Percentiles rank a stretch among this genome's conserved stretches.
These are phyloP conservation scores for Gossypium raimondii DNA, from an alignment of 345 rosid species.

Conservation along the genomic window DNA sequence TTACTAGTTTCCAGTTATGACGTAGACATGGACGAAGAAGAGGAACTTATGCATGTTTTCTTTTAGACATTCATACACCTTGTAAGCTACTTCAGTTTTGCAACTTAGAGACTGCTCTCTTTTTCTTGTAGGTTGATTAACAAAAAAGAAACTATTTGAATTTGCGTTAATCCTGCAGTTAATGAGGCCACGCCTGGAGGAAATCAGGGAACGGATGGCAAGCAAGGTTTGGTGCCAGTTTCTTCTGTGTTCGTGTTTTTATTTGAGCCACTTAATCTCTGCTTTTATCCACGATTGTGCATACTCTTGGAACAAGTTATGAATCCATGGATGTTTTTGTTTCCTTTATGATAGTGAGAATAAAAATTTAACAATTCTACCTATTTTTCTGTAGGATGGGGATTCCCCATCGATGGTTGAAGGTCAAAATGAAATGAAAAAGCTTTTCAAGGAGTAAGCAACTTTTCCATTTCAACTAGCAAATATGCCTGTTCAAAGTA, in stretches of 20 bases:
- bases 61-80: neutral
- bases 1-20: neutral
- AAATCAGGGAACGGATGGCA: slow-evolving; percentile 51
- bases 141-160: neutral
- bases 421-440: slow-evolving; percentile 56
- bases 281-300: neutral
- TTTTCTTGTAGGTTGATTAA: neutral
- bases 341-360: neutral
- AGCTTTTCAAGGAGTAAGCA: slow-evolving; percentile 72
- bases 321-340: neutral
- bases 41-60: neutral
- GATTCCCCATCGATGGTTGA: slow-evolving; percentile 45
- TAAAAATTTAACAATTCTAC: neutral
- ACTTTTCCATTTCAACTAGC: slow-evolving; percentile 8
- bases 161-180: slow-evolving; percentile 48
- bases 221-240: slow-evolving; percentile 37
- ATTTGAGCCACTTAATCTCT: neutral
- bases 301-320: neutral
- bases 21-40: neutral
- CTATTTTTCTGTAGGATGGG: slow-evolving; percentile 37
- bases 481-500: neutral
- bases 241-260: slow-evolving; percentile 8
- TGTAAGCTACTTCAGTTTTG: neutral
- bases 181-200: slow-evolving; percentile 59
- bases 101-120: neutral